Percentiles rank a stretch among this genome's conserved stretches.
These are phyloP conservation scores for Auxenochlorella protothecoides DNA, from an alignment of 139 green algal genomes.

Conservation along the genomic window DNA sequence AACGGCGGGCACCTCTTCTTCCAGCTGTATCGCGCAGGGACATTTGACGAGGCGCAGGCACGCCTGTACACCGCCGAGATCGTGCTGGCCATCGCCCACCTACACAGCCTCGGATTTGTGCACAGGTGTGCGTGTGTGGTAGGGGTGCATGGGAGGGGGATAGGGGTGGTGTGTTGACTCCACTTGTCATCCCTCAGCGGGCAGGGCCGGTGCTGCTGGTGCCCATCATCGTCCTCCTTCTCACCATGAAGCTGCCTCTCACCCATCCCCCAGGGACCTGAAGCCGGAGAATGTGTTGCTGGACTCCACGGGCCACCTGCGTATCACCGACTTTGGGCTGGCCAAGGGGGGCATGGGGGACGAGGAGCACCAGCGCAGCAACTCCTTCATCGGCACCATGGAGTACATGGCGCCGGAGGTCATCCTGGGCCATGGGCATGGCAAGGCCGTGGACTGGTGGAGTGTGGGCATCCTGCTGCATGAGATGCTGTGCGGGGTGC, in stretches of 20 bases:
- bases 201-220: constrained; percentile 15
- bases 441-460: constrained; percentile 94
- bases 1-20: constrained; percentile 98
- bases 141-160: background rate
- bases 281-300: constrained; percentile 93
- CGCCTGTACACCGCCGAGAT: constrained; percentile 92
- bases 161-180: background rate
- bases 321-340: constrained; percentile 75
- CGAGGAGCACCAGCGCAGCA: constrained; percentile 47
- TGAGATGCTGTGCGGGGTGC: constrained; percentile 92
- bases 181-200: background rate
- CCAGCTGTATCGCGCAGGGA: constrained; percentile 84
- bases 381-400: constrained; percentile 94
- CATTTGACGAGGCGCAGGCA: constrained; percentile 77
- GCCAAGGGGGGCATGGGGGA: constrained; percentile 73
- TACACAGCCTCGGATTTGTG: constrained; percentile 76
- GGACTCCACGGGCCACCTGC: constrained; percentile 85
- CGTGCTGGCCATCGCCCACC: constrained; percentile 79
- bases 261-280: constrained; percentile 32
- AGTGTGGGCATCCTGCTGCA: constrained; percentile 87
- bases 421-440: constrained; percentile 72
- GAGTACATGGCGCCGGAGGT: constrained; percentile 85
- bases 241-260: no score
- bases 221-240: background rate
- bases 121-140: constrained; percentile 38